A percentile compares a stretch with the other conserved stretches of the same genome.
phyloP scores from a whole-genome alignment of 108 stramenopile species.

The Stephanodiscus triporus region DNA sequence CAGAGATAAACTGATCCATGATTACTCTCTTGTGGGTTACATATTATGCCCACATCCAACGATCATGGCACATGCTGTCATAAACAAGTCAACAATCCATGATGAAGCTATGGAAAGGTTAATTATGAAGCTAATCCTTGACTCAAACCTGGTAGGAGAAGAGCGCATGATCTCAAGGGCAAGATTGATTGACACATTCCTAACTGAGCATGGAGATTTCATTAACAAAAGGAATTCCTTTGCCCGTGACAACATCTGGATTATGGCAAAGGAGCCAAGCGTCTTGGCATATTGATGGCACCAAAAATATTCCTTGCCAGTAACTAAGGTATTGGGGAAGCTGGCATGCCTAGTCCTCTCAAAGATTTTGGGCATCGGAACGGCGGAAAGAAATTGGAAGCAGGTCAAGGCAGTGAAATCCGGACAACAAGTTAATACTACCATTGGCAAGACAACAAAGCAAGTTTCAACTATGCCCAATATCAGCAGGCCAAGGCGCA shows the following conservation, averaged over 20 bases:
- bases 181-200: conserved; percentile 2
- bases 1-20: conserved; percentile 1
- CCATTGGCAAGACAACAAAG: neutral
- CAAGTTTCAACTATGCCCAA: neutral
- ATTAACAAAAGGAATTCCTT: neutral
- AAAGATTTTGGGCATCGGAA: conserved; percentile 18
- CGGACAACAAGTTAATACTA: neutral
- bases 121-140: neutral
- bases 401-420: neutral
- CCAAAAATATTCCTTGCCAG: neutral
- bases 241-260: conserved; percentile 5
- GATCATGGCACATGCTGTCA: conserved; percentile 1
- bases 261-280: neutral
- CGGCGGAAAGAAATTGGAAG: conserved; percentile 10
- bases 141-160: neutral
- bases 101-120: neutral
- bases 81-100: neutral
- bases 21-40: conserved; percentile 18
- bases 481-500: neutral
- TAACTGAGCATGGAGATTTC: neutral
- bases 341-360: conserved; percentile 9
- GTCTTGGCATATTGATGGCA: neutral
- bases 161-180: neutral
- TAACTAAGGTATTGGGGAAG: neutral
- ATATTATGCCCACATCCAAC: conserved; percentile 1